Evolutionary conservation across 2,329 filamentous ascomycete species (phyloP), one percentile per base, ranked within the genome.

Genomic region (Chaetomium olivaceum): DNA sequence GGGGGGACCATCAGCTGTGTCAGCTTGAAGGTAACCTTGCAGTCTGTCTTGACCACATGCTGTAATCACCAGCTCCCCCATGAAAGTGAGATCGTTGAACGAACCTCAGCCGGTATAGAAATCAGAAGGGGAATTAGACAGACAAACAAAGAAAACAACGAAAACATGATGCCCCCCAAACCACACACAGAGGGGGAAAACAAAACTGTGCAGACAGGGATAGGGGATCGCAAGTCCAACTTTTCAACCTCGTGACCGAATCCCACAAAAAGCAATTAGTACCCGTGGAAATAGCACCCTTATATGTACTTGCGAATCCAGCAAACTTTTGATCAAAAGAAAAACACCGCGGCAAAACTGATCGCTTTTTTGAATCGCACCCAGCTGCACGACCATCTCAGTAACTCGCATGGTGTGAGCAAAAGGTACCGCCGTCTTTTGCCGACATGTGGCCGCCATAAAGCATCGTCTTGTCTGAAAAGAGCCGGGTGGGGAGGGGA

Each of bases 231-330:
- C 39, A 46, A 69, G 65, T 65, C 64, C 65, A 64, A 69, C 64
- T 70, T 71, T 70, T 69, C 54, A 48, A 58, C 68, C 58, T 58
- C 61, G 58, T 69, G 56, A 63, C 55, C 69, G 63, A 62, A 64
- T 57, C 61, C 67, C 62, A 48, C 54, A 59, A 62, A 64, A 39
- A 60, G 48, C 58, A 62, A 68, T 65, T 65, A 61, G 43, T 52
- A 54, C 50, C 67, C 58, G 23, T 48, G 29, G 25, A 70, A 71
- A 73, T 66, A 66, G 62, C 65, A 71, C 25, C 25, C 64, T 66
- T 23, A 68, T 70, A 71, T 72, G 68, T 71, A 72, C 70, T 39
- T 27, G 57, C 64, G 63, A 63, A 43, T 54, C 66, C 54, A 46
- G 50, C 56, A 64, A 70, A 68, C 66, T 69, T 71, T 73, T 58